Evolutionary conservation across 192 early-diverging fungal genomes (phyloP).

Genomic region (Ambispora gerdemannii): DNA sequence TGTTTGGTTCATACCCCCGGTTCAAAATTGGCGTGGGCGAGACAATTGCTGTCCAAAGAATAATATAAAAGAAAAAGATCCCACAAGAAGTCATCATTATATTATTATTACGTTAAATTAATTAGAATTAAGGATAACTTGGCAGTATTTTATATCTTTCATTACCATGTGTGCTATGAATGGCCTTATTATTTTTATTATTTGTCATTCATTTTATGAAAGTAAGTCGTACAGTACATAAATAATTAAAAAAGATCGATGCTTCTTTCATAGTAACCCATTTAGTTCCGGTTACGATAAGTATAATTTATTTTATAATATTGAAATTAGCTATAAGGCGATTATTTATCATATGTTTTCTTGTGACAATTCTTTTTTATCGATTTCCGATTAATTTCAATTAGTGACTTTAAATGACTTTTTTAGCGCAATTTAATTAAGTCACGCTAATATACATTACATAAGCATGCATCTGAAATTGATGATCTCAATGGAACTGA

Average conservation of each 20-base stretch:
- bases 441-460: conserved; percentile 20
- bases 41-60: conserved; percentile 31
- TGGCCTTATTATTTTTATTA: conserved; percentile 20
- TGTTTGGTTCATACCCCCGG: conserved; percentile 26
- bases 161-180: conserved; percentile 22
- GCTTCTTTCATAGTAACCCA: conserved; percentile 22
- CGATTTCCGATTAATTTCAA: conserved; percentile 17
- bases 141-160: conserved; percentile 30
- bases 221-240: conserved; percentile 21
- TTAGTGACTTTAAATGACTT: conserved; percentile 19
- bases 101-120: conserved; percentile 31
- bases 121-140: conserved; percentile 29
- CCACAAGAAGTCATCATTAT: conserved; percentile 27
- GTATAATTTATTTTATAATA: conserved; percentile 30
- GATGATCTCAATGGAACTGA: not conserved
- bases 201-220: conserved; percentile 24
- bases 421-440: conserved; percentile 28
- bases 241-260: conserved; percentile 26
- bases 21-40: conserved; percentile 32
- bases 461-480: conserved; percentile 9
- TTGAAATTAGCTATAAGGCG: conserved; percentile 23
- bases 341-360: conserved; percentile 30
- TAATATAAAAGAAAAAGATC: conserved; percentile 28
- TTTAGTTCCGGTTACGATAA: conserved; percentile 29
- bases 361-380: conserved; percentile 32